Percentiles rank a stretch among this genome's conserved stretches.
phyloP scores from a whole-genome alignment of 352 stramenopile genomes.

The Globisporangium rhizosaccharum region DNA sequence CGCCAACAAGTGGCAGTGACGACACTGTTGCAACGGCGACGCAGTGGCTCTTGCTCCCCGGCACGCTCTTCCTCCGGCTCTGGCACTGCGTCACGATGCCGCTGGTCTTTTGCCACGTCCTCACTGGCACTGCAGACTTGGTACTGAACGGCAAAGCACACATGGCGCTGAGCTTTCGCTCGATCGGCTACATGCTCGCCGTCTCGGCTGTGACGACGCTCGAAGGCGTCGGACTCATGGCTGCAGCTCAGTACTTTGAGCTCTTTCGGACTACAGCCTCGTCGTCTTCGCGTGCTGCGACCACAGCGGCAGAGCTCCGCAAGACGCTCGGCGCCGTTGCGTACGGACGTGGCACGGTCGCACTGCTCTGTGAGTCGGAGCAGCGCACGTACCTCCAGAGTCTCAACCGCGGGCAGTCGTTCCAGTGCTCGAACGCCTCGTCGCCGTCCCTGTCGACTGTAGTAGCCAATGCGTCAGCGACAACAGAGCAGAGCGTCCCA shows the following conservation, averaged over 20 bases:
- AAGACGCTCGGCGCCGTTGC: conserved; percentile 16
- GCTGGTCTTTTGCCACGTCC: conserved; percentile 42
- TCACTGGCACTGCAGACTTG: conserved; percentile 38
- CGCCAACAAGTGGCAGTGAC: conserved; percentile 21
- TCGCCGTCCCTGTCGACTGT: conserved; percentile 21
- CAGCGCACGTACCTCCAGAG: conserved; percentile 33
- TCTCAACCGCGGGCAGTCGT: conserved; percentile 17
- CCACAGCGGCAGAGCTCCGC: conserved; percentile 9
- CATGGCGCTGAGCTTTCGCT: conserved; percentile 29
- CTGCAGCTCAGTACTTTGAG: conserved; percentile 17
- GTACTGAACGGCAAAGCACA: conserved; percentile 30
- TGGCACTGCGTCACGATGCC: conserved; percentile 39
- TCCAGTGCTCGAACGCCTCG: conserved; percentile 40
- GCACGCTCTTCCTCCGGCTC: conserved; percentile 34
- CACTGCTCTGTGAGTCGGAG: conserved; percentile 26
- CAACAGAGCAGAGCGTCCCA: conserved; percentile 4
- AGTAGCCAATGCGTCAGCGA: conserved; percentile 1
- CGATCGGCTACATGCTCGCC: conserved; percentile 25
- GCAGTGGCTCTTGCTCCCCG: conserved; percentile 40
- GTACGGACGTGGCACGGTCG: conserved; percentile 19
- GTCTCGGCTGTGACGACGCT: conserved; percentile 24
- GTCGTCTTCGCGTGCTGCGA: background rate
- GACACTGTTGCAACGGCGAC: conserved; percentile 18
- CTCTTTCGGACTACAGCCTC: conserved; percentile 17
- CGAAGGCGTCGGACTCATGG: conserved; percentile 35